A percentile compares a stretch with the other conserved stretches of the same genome.
Evolutionary conservation across 768 basidiomycete species (phyloP).

Genomic region (Xerocomellus chrysenteron): DNA sequence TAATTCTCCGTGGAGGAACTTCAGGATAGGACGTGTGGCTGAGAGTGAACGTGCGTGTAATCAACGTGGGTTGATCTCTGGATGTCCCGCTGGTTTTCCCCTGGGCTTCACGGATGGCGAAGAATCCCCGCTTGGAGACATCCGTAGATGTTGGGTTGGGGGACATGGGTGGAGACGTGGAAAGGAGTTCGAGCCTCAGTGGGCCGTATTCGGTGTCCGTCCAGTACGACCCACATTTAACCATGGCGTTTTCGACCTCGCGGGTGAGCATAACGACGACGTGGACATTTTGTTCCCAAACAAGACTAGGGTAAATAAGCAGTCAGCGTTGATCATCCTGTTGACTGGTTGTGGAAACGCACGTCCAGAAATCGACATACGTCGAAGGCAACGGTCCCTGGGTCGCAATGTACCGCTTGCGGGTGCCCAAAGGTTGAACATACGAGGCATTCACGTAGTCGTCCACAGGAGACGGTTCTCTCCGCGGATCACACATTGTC

Average conservation of each 20-base stretch:
- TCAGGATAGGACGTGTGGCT: slow-evolving; percentile 59
- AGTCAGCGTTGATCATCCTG: slow-evolving; percentile 4
- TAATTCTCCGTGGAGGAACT: slow-evolving; percentile 60
- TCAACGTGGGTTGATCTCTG: slow-evolving; percentile 28
- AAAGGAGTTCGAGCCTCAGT: slow-evolving; percentile 56
- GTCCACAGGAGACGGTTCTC: slow-evolving; percentile 48
- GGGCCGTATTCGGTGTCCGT: slow-evolving; percentile 66
- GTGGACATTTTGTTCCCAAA: slow-evolving; percentile 93
- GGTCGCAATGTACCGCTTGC: slow-evolving; percentile 87
- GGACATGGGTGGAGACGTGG: slow-evolving; percentile 40
- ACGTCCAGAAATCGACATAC: slow-evolving; percentile 94
- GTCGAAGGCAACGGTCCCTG: slow-evolving; percentile 92
- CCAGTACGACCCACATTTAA: slow-evolving; percentile 96
- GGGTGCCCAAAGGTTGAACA: slow-evolving; percentile 83
- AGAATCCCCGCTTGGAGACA: slow-evolving; percentile 34
- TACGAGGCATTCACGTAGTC: slow-evolving; percentile 97
- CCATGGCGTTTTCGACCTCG: slow-evolving; percentile 81
- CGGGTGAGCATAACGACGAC: slow-evolving; percentile 97
- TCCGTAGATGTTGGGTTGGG: slow-evolving; percentile 36
- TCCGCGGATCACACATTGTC: slow-evolving; percentile 7
- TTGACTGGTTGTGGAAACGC: slow-evolving; percentile 34
- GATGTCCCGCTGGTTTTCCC: slow-evolving; percentile 7
- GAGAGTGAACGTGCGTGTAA: slow-evolving; percentile 69
- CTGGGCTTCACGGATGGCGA: slow-evolving; percentile 30
- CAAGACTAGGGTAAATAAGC: slow-evolving; percentile 48